Conservation (phyloP, 1,284 basidiomycete species). For the Ganoderma leucocontextum region DNA sequence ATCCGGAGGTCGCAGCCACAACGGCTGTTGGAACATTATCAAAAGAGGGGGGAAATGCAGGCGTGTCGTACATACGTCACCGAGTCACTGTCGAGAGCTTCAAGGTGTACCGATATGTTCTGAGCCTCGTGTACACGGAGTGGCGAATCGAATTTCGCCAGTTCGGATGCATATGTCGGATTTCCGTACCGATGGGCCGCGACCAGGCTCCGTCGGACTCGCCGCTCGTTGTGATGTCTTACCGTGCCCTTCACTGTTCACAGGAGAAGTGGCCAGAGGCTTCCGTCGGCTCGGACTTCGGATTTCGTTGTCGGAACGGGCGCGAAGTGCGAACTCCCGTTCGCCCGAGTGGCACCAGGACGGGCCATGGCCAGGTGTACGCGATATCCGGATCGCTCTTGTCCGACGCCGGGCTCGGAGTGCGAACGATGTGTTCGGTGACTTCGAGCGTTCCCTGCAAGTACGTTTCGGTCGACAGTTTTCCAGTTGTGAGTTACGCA, state of each 20-base stretch:
- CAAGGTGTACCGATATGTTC: slow-evolving; percentile 10
- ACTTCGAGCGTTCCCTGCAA: background rate
- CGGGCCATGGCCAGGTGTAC: background rate
- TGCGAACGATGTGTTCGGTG: background rate
- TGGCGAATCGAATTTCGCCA: background rate
- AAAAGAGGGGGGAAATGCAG: background rate
- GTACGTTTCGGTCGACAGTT: background rate
- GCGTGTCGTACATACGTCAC: slow-evolving; percentile 1
- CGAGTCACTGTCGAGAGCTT: background rate
- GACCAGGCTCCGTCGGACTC: background rate
- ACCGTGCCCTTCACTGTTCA: background rate
- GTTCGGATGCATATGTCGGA: slow-evolving; percentile 7
- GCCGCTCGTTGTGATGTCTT: background rate
- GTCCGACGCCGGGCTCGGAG: background rate
- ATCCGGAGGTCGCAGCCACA: background rate
- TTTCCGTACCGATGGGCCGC: background rate
- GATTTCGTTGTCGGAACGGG: slow-evolving; percentile 2
- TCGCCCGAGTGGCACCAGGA: background rate
- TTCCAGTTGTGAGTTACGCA: background rate
- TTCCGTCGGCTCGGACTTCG: slow-evolving; percentile 9
- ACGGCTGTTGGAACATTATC: background rate
- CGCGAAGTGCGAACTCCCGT: background rate
- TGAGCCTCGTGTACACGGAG: slow-evolving; percentile 23
- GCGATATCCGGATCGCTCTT: background rate
- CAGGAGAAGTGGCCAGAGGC: background rate